phyloP scores from a whole-genome alignment of 2,329 filamentous ascomycete species.

The Thermomyces lanuginosus region DNA sequence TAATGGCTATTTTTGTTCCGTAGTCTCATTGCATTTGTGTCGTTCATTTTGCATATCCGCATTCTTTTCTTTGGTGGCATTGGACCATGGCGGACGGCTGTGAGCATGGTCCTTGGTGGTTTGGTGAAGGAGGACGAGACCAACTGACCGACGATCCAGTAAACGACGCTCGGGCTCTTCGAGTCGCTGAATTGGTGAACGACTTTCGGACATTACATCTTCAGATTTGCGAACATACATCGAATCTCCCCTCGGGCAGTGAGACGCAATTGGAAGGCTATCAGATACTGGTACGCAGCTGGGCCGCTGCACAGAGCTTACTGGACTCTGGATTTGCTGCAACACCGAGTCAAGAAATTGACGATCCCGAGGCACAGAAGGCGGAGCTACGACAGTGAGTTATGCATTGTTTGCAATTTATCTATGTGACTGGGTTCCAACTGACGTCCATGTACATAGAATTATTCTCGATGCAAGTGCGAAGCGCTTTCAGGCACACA shows the following conservation, averaged over 20 bases:
- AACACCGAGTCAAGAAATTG: slow-evolving; percentile 18
- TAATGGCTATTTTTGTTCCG: slow-evolving; percentile 4
- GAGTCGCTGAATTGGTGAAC: slow-evolving; percentile 46
- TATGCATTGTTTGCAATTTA: not conserved
- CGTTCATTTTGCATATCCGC: slow-evolving; percentile 2
- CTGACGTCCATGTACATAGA: slow-evolving; percentile 19
- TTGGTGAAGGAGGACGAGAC: slow-evolving; percentile 2
- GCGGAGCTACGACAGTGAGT: slow-evolving; percentile 33
- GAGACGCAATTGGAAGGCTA: slow-evolving; percentile 45
- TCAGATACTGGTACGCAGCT: slow-evolving; percentile 39
- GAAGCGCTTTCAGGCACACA: slow-evolving; percentile 45
- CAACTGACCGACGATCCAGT: slow-evolving; percentile 25
- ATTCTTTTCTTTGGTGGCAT: slow-evolving; percentile 5
- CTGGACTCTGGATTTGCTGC: slow-evolving; percentile 33
- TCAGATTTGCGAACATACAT: slow-evolving; percentile 40
- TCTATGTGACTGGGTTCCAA: slow-evolving; percentile 8
- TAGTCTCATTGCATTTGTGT: slow-evolving; percentile 5
- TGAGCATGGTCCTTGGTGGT: slow-evolving; percentile 25
- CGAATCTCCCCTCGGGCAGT: slow-evolving; percentile 34
- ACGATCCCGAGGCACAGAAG: slow-evolving; percentile 36
- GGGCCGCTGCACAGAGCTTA: slow-evolving; percentile 38
- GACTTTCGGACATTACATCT: slow-evolving; percentile 46
- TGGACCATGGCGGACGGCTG: slow-evolving; percentile 46
- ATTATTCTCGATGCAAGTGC: slow-evolving; percentile 45
- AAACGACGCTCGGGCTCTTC: slow-evolving; percentile 47